Evolutionary conservation across 768 basidiomycete species (phyloP).

Genomic region (Phallus indusiatus): DNA sequence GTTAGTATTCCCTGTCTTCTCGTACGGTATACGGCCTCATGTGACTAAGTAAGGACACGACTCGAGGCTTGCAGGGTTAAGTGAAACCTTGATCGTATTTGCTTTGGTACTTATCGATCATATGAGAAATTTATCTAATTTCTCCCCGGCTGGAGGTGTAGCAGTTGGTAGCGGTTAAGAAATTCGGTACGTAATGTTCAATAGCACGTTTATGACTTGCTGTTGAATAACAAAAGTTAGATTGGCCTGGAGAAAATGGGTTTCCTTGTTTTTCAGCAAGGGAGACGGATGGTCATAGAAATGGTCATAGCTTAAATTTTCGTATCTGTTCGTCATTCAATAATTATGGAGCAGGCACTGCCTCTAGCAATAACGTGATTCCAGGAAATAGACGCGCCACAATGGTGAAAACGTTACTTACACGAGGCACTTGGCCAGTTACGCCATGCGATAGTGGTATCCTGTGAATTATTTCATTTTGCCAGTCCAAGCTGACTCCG

Average conservation of each 20-base stretch:
- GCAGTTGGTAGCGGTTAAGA: too few species aligned
- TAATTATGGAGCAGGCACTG: background rate
- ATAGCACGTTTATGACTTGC: too few species aligned
- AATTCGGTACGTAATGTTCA: too few species aligned
- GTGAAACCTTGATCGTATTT: background rate
- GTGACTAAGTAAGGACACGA: background rate
- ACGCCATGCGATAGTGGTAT: background rate
- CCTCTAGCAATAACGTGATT: constrained; percentile 6
- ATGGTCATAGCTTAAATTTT: too few species aligned
- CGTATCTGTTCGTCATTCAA: too few species aligned
- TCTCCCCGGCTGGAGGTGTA: background rate
- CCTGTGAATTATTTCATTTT: background rate
- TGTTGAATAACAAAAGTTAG: background rate
- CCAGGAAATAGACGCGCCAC: constrained; percentile 10
- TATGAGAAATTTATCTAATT: background rate
- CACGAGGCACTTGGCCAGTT: constrained; percentile 3
- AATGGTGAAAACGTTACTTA: constrained; percentile 1
- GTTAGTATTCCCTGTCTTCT: too few species aligned
- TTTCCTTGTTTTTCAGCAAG: background rate
- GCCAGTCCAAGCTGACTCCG: background rate
- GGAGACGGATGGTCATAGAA: too few species aligned
- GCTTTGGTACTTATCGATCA: background rate
- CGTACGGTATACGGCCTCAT: too few species aligned
- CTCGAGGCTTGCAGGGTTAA: background rate
- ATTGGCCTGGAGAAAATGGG: background rate